A percentile compares a stretch with the other conserved stretches of the same genome.
phyloP scores from a whole-genome alignment of 1,284 basidiomycete genomes.

The Moesziomyces sp. region DNA sequence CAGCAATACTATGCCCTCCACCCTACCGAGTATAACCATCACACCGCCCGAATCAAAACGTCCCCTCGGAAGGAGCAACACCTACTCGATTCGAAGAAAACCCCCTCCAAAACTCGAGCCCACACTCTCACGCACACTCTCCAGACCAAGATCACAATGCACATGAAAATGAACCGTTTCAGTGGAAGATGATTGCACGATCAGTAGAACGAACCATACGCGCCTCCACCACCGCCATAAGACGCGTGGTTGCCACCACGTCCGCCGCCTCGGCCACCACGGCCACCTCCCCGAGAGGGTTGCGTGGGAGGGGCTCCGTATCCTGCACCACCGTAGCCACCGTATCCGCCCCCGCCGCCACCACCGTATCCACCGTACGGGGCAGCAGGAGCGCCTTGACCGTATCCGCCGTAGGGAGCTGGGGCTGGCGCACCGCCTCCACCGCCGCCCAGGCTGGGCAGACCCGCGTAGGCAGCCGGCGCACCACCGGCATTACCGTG shows the following conservation, averaged over 20 bases:
- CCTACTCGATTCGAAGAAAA: conserved; percentile 1
- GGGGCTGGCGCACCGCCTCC: conserved; percentile 5
- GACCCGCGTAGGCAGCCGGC: conserved; percentile 16
- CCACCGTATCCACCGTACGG: conserved; percentile 28
- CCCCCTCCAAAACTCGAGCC: background rate
- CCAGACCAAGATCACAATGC: background rate
- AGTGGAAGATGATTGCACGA: conserved; percentile 1
- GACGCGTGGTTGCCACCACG: conserved; percentile 13
- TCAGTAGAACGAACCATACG: conserved; percentile 42
- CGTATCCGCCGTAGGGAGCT: conserved; percentile 42
- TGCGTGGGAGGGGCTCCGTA: conserved; percentile 14
- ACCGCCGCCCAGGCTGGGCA: conserved; percentile 29
- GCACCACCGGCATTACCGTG: conserved; percentile 3
- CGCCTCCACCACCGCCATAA: conserved; percentile 29
- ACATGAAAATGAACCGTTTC: background rate
- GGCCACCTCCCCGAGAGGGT: conserved; percentile 13
- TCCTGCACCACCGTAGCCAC: conserved; percentile 24
- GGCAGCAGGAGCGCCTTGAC: conserved; percentile 1
- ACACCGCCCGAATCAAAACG: background rate
- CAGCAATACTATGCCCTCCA: background rate
- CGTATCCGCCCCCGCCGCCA: conserved; percentile 20
- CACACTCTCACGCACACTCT: background rate
- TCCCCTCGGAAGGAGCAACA: background rate
- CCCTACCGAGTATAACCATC: background rate
- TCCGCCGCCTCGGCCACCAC: conserved; percentile 7